Evolutionary conservation across 75 land plant species (phyloP), one percentile per base, ranked within the genome.

Genomic region (Ceratopteris richardii): DNA sequence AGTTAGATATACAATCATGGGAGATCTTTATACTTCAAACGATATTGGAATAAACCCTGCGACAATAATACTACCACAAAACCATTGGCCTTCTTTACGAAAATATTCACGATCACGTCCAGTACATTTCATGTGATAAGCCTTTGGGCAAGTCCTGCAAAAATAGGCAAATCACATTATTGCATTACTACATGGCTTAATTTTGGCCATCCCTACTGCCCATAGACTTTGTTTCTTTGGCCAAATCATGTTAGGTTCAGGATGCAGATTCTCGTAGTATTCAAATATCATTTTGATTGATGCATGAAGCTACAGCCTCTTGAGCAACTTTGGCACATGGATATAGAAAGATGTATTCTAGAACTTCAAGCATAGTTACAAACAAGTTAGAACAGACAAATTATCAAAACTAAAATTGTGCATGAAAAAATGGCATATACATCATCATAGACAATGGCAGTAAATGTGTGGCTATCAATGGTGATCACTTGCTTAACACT

Each of bases 21-120:
- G 16, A 43, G 54, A 10, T 48, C 20, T 18, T 23, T 1, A 23
- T 3, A 26, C 25, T 14, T 23, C 1, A 22, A 14, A 25, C 18
- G 5, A 28, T 3, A 4, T 7, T 5, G 48, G 12, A 46, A 52
- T 6, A 52, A 52, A 11, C 5, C 16, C 24, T 43, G 16, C 82
- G 67, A n/a, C n/a, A n/a, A n/a, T n/a, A n/a, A n/a, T n/a, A n/a
- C n/a, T 83, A 95, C 99, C 99, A 58, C 96, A 95, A 54, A 72
- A 74, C 99, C 99, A 95, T 7, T 57, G 66, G 5, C 87, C 88
- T 50, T 71, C 84, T 39, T 84, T 68, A 36, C 60, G 65, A 60
- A 95, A 90, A 60, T 81, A 95, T 9, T 82, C 70, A 30, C 84
- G 81, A 39, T 90, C 96, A 0, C 99, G 70, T 62, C 94, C 88